Base-by-base conservation (phyloP, 306 rosid genomes). In the Erythrophleum fordii region DNA sequence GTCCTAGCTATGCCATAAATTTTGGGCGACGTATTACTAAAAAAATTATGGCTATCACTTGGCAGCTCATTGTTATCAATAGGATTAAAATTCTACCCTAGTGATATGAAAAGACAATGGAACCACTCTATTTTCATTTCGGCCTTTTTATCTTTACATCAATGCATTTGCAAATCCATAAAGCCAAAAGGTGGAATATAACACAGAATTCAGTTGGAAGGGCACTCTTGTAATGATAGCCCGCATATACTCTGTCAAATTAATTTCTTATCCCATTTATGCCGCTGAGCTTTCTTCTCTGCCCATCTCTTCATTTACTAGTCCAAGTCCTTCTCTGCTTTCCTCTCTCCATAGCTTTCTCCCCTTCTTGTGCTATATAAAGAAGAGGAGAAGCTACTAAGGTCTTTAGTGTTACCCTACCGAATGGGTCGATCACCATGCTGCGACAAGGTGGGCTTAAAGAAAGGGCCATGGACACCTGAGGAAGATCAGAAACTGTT, bases 391-490 rank as follows among this genome's bases (percentile, higher is more conserved):
- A 80, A 80, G 28, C 78, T 22, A 70, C 86, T 73, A 20, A 22
- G 79, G 60, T 78, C 78, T 72, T 77, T 70, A 81, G 87, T 69
- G 67, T 66, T 75, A 25, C 67, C 71, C 68, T 62, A 49, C 74
- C 77, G 80, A 83, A 95, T 96, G 99, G 99, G 99, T 75, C 82
- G 99, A 75, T 96, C 99, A 77, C 99, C 98, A 46, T 96, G 99
- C 86, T 96, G 98, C 52, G 99, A 96, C 86, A 96, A 96, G 80
- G 97, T 92, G 20, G 99, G 99, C 26, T 89, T 96, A 83, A 96
- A 96, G 95, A 96, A 93, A 89, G 99, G 99, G 18, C 99, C 99
- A 52, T 96, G 99, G 99, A 96, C 98, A 41, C 98, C 99, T 2
- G 99, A 96, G 82, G 99, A 96, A 89, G 99, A 96, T 80, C 99